A percentile compares a stretch with the other conserved stretches of the same genome.
Evolutionary conservation across 2,329 filamentous ascomycete genomes (phyloP).

Genomic region (Myriangium duriaei): DNA sequence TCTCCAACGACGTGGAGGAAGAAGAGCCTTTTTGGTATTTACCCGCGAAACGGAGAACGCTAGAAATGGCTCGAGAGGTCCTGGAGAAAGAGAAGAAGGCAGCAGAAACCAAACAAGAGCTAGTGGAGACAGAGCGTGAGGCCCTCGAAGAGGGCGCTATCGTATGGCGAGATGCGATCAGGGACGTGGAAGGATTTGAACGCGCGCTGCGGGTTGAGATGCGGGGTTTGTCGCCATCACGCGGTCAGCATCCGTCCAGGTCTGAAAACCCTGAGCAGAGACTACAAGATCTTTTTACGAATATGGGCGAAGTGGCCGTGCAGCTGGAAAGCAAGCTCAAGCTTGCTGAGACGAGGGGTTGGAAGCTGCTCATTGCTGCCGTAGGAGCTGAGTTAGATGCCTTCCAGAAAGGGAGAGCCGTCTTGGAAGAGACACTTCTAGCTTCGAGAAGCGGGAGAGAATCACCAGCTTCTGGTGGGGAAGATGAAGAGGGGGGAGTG

Average conservation of each 20-base stretch:
- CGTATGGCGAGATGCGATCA: constrained; percentile 53
- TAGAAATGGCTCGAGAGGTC: constrained; percentile 58
- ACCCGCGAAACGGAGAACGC: constrained; percentile 51
- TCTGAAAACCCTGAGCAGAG: constrained; percentile 15
- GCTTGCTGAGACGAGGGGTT: constrained; percentile 48
- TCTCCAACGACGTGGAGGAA: not conserved
- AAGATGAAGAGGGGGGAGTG: constrained; percentile 8
- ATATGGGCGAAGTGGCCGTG: constrained; percentile 45
- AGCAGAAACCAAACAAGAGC: constrained; percentile 41
- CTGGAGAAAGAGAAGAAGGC: constrained; percentile 52
- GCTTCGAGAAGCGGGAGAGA: constrained; percentile 6
- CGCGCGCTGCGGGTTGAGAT: constrained; percentile 46
- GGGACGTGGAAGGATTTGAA: constrained; percentile 53
- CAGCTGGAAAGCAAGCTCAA: constrained; percentile 44
- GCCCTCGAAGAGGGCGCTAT: constrained; percentile 56
- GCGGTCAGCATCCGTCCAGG: constrained; percentile 18
- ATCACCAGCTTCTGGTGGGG: constrained; percentile 1
- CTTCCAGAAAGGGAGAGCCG: constrained; percentile 46
- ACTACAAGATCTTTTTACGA: constrained; percentile 30
- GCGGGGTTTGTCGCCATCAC: constrained; percentile 20
- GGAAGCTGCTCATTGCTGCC: constrained; percentile 64
- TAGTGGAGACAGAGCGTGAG: constrained; percentile 47
- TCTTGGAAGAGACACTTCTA: constrained; percentile 36
- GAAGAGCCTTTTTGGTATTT: constrained; percentile 32
- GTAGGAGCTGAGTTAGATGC: constrained; percentile 63